A percentile compares a stretch with the other conserved stretches of the same genome.
phyloP scores from a whole-genome alignment of 495 filamentous ascomycete genomes.

The Xylaria acuta region DNA sequence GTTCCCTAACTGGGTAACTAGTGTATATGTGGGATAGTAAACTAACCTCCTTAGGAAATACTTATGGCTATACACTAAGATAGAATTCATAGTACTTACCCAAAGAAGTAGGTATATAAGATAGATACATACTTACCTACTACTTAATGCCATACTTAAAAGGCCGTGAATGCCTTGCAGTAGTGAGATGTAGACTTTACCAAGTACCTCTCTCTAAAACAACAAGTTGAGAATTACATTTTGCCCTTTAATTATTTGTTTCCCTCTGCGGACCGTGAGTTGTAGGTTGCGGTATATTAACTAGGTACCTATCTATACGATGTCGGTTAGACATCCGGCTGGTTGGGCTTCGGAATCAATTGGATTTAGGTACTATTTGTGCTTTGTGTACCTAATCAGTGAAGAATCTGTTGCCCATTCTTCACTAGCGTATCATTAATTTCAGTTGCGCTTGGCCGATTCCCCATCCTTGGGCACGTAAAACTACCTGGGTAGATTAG shows the following conservation, averaged over 20 bases:
- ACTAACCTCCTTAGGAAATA: background rate
- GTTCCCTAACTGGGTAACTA: no score
- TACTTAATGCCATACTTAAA: background rate
- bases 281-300: background rate
- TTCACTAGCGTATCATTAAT: conserved; percentile 6
- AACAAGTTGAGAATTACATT: background rate
- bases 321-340: background rate
- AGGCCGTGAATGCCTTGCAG: background rate
- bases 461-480: conserved; percentile 11
- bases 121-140: background rate
- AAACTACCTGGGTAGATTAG: background rate
- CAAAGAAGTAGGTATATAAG: background rate
- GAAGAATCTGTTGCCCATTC: background rate
- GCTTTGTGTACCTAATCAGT: no score
- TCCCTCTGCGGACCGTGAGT: background rate
- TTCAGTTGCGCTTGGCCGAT: conserved; percentile 5
- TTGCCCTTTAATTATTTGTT: background rate
- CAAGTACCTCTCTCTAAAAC: background rate
- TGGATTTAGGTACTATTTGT: no score
- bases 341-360: conserved; percentile 4
- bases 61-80: background rate
- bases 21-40: no score
- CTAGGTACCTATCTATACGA: background rate
- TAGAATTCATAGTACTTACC: background rate
- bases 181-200: background rate